Evolutionary conservation across 1,284 basidiomycete species (phyloP), one percentile per base, ranked within the genome.

Genomic region (Malassezia cuniculi): DNA sequence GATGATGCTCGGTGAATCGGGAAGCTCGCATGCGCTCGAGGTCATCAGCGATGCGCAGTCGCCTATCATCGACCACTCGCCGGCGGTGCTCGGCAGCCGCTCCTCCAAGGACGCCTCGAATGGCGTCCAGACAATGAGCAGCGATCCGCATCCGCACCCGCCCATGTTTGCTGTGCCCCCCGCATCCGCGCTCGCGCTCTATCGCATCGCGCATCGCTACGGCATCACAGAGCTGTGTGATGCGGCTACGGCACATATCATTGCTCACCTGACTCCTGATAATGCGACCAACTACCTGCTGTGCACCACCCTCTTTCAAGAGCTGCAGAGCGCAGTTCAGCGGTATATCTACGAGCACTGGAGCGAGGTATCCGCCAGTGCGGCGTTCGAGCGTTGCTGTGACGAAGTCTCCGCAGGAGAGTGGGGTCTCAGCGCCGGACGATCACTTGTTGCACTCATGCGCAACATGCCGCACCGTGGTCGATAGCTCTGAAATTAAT

Each of bases 141-240:
- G n/a, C n/a, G 83, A 86, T 55, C 82, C 81, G 3, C 81, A 86
- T 67, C 65, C 72, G 1, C 83, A 85, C 57, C 82, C 82, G 2
- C 76, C 78, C 3, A 68, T 74, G 6, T 57, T 74, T 3, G 78
- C 79, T 6, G 54, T 54, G 2, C 47, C 49, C 4, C 51, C 52
- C 2, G 56, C 54, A 1, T 50, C 51, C 0, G 80, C 82, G 1
- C 69, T 87, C 22, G 76, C 80, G 0, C 75, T 85, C 54, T 87
- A 83, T 69, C 77, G 80, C 55, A 73, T 85, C 11, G 80, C 82
- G 8, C 82, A 85, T 69, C 73, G 82, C 26, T 86, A 85, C 64
- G 70, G 72, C 7, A 76, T 85, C 69, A 74, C 76, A 3, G 74
- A 72, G 7, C 72, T 86, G 16, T 76, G 77, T 24, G 60, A 72